Evolutionary conservation across 1,284 basidiomycete species (phyloP), one percentile per base, ranked within the genome.

Genomic region (Schizophyllum amplum): DNA sequence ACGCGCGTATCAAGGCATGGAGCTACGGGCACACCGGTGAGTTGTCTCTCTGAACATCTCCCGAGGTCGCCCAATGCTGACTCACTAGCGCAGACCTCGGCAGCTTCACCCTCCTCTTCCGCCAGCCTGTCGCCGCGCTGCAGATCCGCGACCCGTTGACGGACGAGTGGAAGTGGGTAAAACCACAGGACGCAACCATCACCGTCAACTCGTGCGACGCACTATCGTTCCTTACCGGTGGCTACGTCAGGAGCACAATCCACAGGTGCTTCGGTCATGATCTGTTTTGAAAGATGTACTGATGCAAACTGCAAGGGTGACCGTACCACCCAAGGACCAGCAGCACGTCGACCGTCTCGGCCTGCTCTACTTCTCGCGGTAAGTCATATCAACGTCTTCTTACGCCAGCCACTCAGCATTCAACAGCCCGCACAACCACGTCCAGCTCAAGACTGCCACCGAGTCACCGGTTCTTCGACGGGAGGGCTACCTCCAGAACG

Each of bases 181-280:
- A 75, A 66, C 75, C 75, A 11, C 74, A 74, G 65, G 75, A 77
- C 57, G 74, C 71, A 47, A 76, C 75, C 24, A 62, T 76, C 50
- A 75, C 80, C 22, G 79, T 80, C 21, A 82, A 81, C 66, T 74
- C 77, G 4, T 79, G 79, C 59, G 80, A 81, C 61, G 77, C 77
- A 4, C 66, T 80, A 23, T 69, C 71, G 27, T 77, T 81, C 67
- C 64, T 82, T 33, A 80, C 79, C 4, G 79, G 72, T 17, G 75
- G 72, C 4, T 81, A 78, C 62, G 74, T 81, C 59, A 77, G 74
- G 67, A 77, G 75, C 62, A 80, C 79, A 4, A 69, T 82, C 20
- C 80, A 82, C 62, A n/a, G n/a, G n/a, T n/a, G n/a, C n/a, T n/a
- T n/a, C n/a, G n/a, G n/a, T n/a, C n/a, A n/a, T n/a, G n/a, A n/a